Conservation (phyloP, 148 eudicot genomes). For the Vaccinium myrtillus region DNA sequence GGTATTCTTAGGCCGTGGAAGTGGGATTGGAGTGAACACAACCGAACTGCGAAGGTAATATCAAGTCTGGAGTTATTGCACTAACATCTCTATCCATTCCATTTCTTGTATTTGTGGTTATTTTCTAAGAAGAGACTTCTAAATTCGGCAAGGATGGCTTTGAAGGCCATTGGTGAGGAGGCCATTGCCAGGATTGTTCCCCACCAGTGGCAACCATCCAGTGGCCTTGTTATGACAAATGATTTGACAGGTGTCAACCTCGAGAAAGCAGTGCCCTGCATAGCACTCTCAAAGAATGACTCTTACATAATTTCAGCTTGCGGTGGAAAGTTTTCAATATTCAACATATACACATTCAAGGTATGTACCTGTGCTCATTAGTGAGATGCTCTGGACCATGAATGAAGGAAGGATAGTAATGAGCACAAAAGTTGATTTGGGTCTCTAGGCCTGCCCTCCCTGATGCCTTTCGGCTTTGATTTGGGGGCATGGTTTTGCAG, state of each 20-base stretch:
- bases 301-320: conserved; percentile 92
- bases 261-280: conserved; percentile 89
- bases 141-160: conserved; percentile 23
- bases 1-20: conserved; percentile 76
- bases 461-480: no score
- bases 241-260: conserved; percentile 80
- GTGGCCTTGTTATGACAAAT: conserved; percentile 91
- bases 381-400: no score
- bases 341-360: conserved; percentile 57
- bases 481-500: no score
- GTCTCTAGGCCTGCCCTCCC: no score
- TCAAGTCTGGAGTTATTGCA: background rate
- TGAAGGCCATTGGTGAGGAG: conserved; percentile 48
- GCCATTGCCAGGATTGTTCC: conserved; percentile 87
- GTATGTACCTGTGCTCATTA: no score
- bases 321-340: conserved; percentile 89
- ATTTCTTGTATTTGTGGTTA: background rate
- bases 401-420: no score
- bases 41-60: conserved; percentile 73
- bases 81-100: background rate
- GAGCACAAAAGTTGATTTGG: no score
- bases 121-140: conserved; percentile 23
- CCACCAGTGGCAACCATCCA: conserved; percentile 90
- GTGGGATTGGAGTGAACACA: conserved; percentile 74
- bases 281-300: conserved; percentile 93